Evolutionary conservation across 345 rosid genomes (phyloP).

Genomic region (Raphanus raphanistrum): DNA sequence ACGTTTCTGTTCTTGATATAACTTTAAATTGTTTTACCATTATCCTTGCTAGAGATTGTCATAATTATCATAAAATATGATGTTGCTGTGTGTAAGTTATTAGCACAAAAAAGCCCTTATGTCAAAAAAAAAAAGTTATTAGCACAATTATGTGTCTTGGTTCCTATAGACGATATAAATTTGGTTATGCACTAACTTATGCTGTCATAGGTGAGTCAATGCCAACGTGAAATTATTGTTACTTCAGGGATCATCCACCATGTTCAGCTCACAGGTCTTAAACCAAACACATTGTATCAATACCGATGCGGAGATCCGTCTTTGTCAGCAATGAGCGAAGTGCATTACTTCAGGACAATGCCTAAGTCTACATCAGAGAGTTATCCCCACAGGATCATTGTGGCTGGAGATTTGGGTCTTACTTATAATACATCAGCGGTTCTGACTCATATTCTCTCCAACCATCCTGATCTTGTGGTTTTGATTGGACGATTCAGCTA

Average conservation of each 20-base stretch:
- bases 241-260: slow-evolving; percentile 90
- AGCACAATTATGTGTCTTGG: no score
- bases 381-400: slow-evolving; percentile 67
- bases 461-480: slow-evolving; percentile 80
- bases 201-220: no score
- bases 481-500: slow-evolving; percentile 78
- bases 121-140: no score
- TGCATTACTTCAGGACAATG: slow-evolving; percentile 69
- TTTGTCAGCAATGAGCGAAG: slow-evolving; percentile 54
- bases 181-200: no score
- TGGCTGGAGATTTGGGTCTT: slow-evolving; percentile 87
- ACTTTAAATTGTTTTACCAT: no score
- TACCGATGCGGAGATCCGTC: slow-evolving; percentile 80
- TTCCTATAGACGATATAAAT: no score
- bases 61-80: no score
- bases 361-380: slow-evolving; percentile 50
- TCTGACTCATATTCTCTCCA: slow-evolving; percentile 54
- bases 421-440: slow-evolving; percentile 75
- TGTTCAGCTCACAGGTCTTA: slow-evolving; percentile 68
- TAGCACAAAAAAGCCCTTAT: no score
- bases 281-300: slow-evolving; percentile 54
- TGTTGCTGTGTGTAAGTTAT: no score
- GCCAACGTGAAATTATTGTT: background rate
- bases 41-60: no score
- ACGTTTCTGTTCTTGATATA: no score